A percentile compares a stretch with the other conserved stretches of the same genome.
phyloP scores from a whole-genome alignment of 345 rosid genomes.

The Jatropha curcas region DNA sequence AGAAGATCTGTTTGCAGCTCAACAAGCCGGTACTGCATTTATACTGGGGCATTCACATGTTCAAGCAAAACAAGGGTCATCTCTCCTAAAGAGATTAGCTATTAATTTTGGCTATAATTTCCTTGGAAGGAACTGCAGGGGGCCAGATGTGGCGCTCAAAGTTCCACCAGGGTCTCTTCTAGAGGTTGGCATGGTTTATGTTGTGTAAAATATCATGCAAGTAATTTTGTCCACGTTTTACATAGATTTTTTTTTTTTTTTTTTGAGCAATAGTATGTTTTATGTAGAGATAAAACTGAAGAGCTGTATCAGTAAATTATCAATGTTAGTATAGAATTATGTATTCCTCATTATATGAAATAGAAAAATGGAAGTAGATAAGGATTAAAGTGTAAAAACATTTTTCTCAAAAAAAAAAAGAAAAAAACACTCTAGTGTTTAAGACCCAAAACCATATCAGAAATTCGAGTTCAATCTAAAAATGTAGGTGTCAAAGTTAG shows the following conservation, averaged over 20 bases:
- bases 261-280: too few relatives aligned
- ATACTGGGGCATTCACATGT: slow-evolving; percentile 93
- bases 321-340: not conserved
- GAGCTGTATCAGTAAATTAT: too few relatives aligned
- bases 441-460: too few relatives aligned
- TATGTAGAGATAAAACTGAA: not conserved
- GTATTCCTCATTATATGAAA: not conserved
- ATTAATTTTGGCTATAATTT: slow-evolving; percentile 80
- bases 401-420: too few relatives aligned
- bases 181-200: slow-evolving; percentile 98
- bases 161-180: slow-evolving; percentile 86
- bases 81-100: slow-evolving; percentile 72
- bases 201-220: slow-evolving; percentile 34
- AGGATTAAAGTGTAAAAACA: too few relatives aligned
- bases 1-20: slow-evolving; percentile 64
- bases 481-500: too few relatives aligned
- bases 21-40: slow-evolving; percentile 84
- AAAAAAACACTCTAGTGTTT: too few relatives aligned
- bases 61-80: slow-evolving; percentile 90
- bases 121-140: slow-evolving; percentile 88
- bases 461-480: too few relatives aligned
- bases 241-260: too few relatives aligned
- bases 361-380: not conserved
- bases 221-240: not conserved
- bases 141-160: slow-evolving; percentile 84